Base-by-base conservation (phyloP, 225 moss, liverwort and hornwort genomes). In the Climacium dendroides region DNA sequence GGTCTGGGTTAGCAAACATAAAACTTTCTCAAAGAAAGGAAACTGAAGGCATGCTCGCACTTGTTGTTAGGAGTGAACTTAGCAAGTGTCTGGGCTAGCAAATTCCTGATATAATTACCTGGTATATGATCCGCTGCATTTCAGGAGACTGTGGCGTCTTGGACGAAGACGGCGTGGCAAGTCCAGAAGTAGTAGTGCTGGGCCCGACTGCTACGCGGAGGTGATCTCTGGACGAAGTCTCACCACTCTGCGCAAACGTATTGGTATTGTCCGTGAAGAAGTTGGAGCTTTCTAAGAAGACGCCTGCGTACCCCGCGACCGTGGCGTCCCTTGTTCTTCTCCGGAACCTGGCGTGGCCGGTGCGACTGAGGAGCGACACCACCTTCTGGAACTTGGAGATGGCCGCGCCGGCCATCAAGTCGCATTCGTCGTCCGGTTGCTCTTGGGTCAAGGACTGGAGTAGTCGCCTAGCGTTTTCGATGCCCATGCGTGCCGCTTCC, bases 381-480 rank as follows among this genome's bases (percentile, higher is more conserved):
- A 94, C 93, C 88, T 93, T 94, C 91, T 94, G 93, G 80, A 94
- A 94, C 92, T 94, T 94, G 92, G 94, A 85, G 63, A 94, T 94
- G 83, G 93, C 94, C 53, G 92, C 90, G 64, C 93, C 92, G 32
- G 94, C 94, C 87, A 92, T 92, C 47, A 93, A 69, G 57, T 93
- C 93, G 83, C 89, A 92, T 16, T 94, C 90, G 47, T 93, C 90
- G 41, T 93, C 90, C 20, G 86, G 66, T 70, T 90, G 96, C 67
- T 89, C 90, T 65, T 94, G 94, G 16, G 95, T 95, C 37, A 97
- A 92, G 39, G 94, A 95, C 82, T 95, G 95, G 22, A 98, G 93
- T 82, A 98, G 69, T 62, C 91, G 87, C 86, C 93, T 93, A 5
- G 98, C 97, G 86, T 95, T 96, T 62, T 98, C 98, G 8, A 98